A percentile compares a stretch with the other conserved stretches of the same genome.
Conservation (phyloP, 2,329 filamentous ascomycete genomes). For the Metarhizium guizhouense region DNA sequence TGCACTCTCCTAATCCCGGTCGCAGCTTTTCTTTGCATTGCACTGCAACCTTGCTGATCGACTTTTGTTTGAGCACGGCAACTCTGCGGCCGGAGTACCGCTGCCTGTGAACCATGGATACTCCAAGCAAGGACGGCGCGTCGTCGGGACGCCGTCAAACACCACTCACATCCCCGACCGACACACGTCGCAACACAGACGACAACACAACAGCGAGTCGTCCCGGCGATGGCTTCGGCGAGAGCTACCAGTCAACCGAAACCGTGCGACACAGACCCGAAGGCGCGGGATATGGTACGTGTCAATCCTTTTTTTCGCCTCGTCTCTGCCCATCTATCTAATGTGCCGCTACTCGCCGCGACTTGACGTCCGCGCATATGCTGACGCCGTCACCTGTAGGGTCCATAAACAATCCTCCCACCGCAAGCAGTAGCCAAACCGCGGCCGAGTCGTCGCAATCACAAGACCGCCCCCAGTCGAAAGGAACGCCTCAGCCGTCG, state of each 20-base stretch:
- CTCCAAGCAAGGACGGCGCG: constrained; percentile 23
- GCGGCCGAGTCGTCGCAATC: constrained; percentile 28
- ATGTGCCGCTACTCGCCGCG: background rate
- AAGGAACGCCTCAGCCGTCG: constrained; percentile 18
- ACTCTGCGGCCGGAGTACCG: constrained; percentile 5
- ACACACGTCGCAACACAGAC: constrained; percentile 34
- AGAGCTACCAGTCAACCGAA: constrained; percentile 50
- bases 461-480: constrained; percentile 25
- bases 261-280: constrained; percentile 51
- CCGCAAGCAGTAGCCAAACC: constrained; percentile 19
- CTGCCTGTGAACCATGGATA: constrained; percentile 32
- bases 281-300: constrained; percentile 41
- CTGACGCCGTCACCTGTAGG: constrained; percentile 5
- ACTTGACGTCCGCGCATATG: background rate
- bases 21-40: background rate
- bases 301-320: background rate
- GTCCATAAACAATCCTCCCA: constrained; percentile 9
- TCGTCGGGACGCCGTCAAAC: constrained; percentile 28
- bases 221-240: constrained; percentile 36
- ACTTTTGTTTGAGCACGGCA: constrained; percentile 1
- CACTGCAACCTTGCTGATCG: background rate
- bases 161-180: constrained; percentile 37
- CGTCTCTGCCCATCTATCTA: background rate
- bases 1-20: background rate
- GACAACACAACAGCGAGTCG: constrained; percentile 25